Base-by-base conservation (phyloP, 208 protist genomes). In the Trypanosoma platydactyli region DNA sequence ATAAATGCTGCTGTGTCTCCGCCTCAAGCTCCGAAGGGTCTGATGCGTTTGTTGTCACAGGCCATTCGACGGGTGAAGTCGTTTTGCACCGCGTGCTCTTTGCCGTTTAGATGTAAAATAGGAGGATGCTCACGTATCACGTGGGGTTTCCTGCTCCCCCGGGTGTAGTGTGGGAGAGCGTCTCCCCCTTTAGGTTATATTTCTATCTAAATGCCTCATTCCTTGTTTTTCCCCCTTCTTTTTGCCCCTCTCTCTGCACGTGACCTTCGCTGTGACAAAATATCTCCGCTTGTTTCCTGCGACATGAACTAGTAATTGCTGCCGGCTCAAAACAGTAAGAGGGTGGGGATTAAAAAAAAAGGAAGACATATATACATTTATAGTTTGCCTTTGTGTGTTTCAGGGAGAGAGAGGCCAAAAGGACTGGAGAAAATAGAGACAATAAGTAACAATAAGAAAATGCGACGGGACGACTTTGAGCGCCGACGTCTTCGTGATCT, bases 401-500 rank as follows among this genome's bases (percentile, higher is more conserved):
- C 33, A 38, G 33, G 9, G 33, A 59, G 35, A 27, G 18, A 45
- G 22, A 11, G 13, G 40, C 13, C 3, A 9, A 33, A 2, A 42
- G 12, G 3, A 59, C 13, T 13, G 49, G 44, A 40, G 3, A 41
- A 51, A 62, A 62, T 16, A 18, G 27, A 25, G 24, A 40, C 27
- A 51, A 38, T 16, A 50, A 20, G 48, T 35, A 50, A 53, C 41
- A n/a, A 55, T 46, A 46, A n/a, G 12, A 48, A 56, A 25, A 94
- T 92, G 85, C 41, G 73, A 33, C 81, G 83, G 53, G 78, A 92
- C 56, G 79, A 96, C 56, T 84, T 73, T 49, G 75, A 94, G 55
- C 87, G 87, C 56, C 84, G 85, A 51, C 86, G 86, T 51, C 83
- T 94, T 41, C 84, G 87, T 65, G 81, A 77, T 40, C 46, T 91